A percentile compares a stretch with the other conserved stretches of the same genome.
phyloP scores from a whole-genome alignment of 2,329 filamentous ascomycete genomes.

The Polychaeton citri region DNA sequence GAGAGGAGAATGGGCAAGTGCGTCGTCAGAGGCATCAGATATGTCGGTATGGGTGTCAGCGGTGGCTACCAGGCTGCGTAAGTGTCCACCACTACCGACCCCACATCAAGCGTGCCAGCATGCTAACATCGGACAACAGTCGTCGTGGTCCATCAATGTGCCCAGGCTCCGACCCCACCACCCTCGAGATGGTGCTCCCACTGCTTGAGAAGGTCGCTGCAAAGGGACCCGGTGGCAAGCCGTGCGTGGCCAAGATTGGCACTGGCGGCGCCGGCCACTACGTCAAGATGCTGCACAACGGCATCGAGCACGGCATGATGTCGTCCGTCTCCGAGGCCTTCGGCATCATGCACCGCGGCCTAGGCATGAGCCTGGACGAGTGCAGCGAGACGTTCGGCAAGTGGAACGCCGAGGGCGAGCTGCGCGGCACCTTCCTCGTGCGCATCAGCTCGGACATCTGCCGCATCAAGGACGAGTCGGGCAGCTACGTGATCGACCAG shows the following conservation, averaged over 20 bases:
- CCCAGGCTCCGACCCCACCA: slow-evolving; percentile 46
- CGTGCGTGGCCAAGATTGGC: slow-evolving; percentile 49
- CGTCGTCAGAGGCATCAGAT: slow-evolving; percentile 44
- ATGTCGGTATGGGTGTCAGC: slow-evolving; percentile 55
- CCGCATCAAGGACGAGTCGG: slow-evolving; percentile 33
- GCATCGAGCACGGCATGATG: slow-evolving; percentile 62
- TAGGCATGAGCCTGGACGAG: slow-evolving; percentile 47
- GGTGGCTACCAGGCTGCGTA: slow-evolving; percentile 54
- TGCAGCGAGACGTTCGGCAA: slow-evolving; percentile 45
- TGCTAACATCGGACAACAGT: no score
- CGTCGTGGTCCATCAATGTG: slow-evolving; percentile 54
- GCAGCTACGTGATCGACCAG: slow-evolving; percentile 38
- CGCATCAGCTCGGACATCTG: slow-evolving; percentile 51
- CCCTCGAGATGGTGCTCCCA: slow-evolving; percentile 46
- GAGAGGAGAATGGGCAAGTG: slow-evolving; percentile 43
- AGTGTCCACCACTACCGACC: no score
- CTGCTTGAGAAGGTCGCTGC: slow-evolving; percentile 48
- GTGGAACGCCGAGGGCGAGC: slow-evolving; percentile 47
- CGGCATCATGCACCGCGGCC: slow-evolving; percentile 45
- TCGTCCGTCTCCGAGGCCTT: slow-evolving; percentile 51
- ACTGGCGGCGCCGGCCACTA: slow-evolving; percentile 54
- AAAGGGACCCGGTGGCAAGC: slow-evolving; percentile 44
- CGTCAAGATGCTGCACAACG: slow-evolving; percentile 66
- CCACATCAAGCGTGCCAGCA: no score
- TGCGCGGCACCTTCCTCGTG: slow-evolving; percentile 48